Evolutionary conservation across 768 basidiomycete species (phyloP), one percentile per base, ranked within the genome.

Genomic region (Termitomyces titanicus): DNA sequence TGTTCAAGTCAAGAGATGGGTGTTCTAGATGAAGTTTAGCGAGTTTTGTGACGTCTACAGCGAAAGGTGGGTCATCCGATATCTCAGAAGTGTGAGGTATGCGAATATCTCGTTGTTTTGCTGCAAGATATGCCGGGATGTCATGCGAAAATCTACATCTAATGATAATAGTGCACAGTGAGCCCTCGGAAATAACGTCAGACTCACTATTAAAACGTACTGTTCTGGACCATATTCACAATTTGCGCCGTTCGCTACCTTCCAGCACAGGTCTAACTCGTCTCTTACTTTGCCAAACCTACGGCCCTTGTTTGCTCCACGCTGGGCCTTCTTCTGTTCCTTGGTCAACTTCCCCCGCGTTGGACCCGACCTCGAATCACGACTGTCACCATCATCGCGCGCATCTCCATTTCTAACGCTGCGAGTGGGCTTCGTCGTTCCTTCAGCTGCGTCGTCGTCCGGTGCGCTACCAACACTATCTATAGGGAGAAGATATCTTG

Each of bases 71-170:
- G 9, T 68, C 60, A 24, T 73, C 69, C 4, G 70, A 68, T 3
- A 88, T 69, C 24, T 76, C 73, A 8, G 72, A 66, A 1, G 71
- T 55, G 1, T 72, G 63, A 13, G 86, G 84, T 47, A 86, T 80
- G 31, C 72, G 77, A 24, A 97, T 79, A 67, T 97, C 95, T 46
- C 67, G 70, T 0, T 85, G 79, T 70, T 97, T 97, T 1, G 78
- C 79, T 11, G 78, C 78, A 39, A 98, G 83, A 70, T 96, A 98
- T 3, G 76, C 77, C 9, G 72, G 59, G 51, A 94, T 74, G 62
- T 93, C 88, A 68, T 98, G 95, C 4, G 83, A 84, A 65, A 82
- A 88, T 17, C 85, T 83, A 65, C 95, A 97, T 50, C 88, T 88
- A 54, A 9, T 37, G 6, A 22, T 24, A 6, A 8, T 18, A 44